Evolutionary conservation across 1,284 basidiomycete genomes (phyloP).

Genomic region (Taiwanofungus camphoratus): DNA sequence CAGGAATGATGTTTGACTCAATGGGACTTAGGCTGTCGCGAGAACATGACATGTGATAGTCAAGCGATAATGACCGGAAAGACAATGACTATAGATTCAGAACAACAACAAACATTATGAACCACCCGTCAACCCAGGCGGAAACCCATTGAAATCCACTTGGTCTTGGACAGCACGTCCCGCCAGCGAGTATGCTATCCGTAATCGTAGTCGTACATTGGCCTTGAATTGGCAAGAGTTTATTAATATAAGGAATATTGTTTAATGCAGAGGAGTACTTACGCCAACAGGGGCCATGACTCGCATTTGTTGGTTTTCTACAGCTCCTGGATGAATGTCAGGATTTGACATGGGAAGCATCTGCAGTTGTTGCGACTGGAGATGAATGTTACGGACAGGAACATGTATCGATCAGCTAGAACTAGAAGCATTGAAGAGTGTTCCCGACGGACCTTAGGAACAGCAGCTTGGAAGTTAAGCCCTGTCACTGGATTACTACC

Average conservation of each 20-base stretch:
- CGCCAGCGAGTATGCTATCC: conserved; percentile 71
- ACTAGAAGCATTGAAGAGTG: not conserved
- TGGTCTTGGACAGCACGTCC: conserved; percentile 84
- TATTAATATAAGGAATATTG: not conserved
- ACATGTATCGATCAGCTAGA: not conserved
- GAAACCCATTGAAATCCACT: conserved; percentile 91
- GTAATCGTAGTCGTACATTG: conserved; percentile 77
- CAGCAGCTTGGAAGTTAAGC: conserved; percentile 95
- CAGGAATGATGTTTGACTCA: no score
- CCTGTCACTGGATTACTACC: conserved; percentile 48
- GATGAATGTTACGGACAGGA: not conserved
- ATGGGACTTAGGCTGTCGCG: no score
- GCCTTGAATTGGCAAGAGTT: conserved; percentile 43
- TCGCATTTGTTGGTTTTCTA: conserved; percentile 94
- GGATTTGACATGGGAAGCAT: conserved; percentile 97
- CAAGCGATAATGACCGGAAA: no score
- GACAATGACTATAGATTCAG: conserved; percentile 16
- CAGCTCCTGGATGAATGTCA: conserved; percentile 69
- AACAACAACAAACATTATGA: conserved; percentile 19
- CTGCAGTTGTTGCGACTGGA: conserved; percentile 91
- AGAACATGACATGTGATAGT: no score
- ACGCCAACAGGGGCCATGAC: conserved; percentile 86
- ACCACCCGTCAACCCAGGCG: conserved; percentile 59
- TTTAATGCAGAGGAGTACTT: conserved; percentile 32
- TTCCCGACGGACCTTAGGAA: conserved; percentile 73